Base-by-base conservation (phyloP, 768 basidiomycete genomes). In the Lactarius quietus region DNA sequence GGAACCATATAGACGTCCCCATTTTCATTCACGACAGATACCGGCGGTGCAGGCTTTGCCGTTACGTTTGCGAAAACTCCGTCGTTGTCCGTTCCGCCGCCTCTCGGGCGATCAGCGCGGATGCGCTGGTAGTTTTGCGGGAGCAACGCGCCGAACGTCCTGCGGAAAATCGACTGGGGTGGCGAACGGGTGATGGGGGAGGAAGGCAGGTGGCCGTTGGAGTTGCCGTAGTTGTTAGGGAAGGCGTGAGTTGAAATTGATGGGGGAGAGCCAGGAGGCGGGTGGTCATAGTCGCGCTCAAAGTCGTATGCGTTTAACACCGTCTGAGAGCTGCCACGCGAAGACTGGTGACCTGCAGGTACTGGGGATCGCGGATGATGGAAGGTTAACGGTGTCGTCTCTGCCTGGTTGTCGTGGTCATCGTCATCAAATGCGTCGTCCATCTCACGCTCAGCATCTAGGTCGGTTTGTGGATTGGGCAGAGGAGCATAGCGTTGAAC, bases 21-120 rank as follows among this genome's bases (percentile, higher is more conserved):
- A 70, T 87, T 76, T 39, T 82, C 82, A 26, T 79, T 76, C 38
- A 71, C 75, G n/a, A 85, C 72, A 60, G 82, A 62, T 29, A 81
- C 79, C 1, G 79, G 77, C 48, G 73, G 74, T 12, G 68, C 72
- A 1, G 97, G 96, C 74, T 97, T 97, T 1, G 96, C 96, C 69
- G 85, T 87, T 41, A 99, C 86, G 72, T 98, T 99, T 35, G 90
- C 87, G 73, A 98, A 99, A 10, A 98, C 95, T 3, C 97, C 97
- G 70, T 97, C 95, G 71, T 95, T 94, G 35, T 93, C 85, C 20
- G 78, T 80, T 0, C 90, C 92, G 8, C 87, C 87, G 36, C 92
- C 92, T n/a, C 66, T 63, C 26, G 69, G 71, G 10, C 78, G 74
- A 0, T 74, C 72, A 0, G 81, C 80, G 1, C 85, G 81, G 39